phyloP scores from a whole-genome alignment of 768 basidiomycete species.

The Xanthoconium purpureum region DNA sequence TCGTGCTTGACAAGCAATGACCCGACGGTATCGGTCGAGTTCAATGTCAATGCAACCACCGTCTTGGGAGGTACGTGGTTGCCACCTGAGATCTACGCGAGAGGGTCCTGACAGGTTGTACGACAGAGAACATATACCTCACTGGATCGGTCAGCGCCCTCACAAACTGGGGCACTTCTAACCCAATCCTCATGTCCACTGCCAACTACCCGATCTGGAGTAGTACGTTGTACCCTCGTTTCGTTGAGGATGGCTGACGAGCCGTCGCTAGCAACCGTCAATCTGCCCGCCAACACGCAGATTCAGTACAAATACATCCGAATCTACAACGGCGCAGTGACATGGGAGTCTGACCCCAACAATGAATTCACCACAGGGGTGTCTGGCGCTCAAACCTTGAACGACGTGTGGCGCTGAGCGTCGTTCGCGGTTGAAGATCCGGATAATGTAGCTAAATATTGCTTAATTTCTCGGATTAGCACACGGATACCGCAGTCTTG shows the following conservation, averaged over 20 bases:
- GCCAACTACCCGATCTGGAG: slow-evolving; percentile 68
- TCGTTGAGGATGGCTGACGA: slow-evolving; percentile 10
- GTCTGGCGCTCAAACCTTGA: slow-evolving; percentile 35
- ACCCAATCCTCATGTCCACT: slow-evolving; percentile 53
- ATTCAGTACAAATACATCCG: slow-evolving; percentile 75
- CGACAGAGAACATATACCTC: slow-evolving; percentile 64
- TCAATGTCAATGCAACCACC: slow-evolving; percentile 63
- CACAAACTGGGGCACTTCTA: slow-evolving; percentile 57
- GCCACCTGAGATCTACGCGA: slow-evolving; percentile 13
- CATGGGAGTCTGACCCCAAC: slow-evolving; percentile 73
- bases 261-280: slow-evolving; percentile 48
- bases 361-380: slow-evolving; percentile 48
- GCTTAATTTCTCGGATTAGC: not conserved
- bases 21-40: slow-evolving; percentile 50
- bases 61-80: slow-evolving; percentile 45
- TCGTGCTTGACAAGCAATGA: slow-evolving; percentile 40
- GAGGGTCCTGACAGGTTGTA: not conserved
- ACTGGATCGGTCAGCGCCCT: slow-evolving; percentile 58
- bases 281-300: slow-evolving; percentile 52
- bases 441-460: not conserved
- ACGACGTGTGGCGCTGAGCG: slow-evolving; percentile 44
- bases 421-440: not conserved
- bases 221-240: slow-evolving; percentile 41
- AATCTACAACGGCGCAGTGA: slow-evolving; percentile 51
- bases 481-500: not conserved